Evolutionary conservation across 129 eudicot species (phyloP).

Genomic region (Calendula officinalis): DNA sequence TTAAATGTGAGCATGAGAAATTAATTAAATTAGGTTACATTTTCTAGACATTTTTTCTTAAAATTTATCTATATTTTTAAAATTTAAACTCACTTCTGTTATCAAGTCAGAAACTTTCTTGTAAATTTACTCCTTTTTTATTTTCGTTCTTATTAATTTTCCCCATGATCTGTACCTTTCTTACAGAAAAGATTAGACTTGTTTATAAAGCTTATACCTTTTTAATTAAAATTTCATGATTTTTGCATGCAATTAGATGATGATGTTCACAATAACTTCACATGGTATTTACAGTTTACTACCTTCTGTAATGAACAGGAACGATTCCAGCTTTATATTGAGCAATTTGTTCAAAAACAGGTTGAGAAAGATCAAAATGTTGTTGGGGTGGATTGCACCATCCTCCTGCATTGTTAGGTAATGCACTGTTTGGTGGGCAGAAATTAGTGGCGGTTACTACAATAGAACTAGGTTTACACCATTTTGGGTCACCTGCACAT

Average conservation of each 20-base stretch:
- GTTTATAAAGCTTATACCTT: constrained; percentile 17
- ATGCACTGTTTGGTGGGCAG: constrained; percentile 77
- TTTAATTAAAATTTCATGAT: neutral
- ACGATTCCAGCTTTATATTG: constrained; percentile 68
- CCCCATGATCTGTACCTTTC: too few relatives aligned
- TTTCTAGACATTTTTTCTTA: too few relatives aligned
- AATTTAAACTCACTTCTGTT: too few relatives aligned
- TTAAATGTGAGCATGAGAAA: too few relatives aligned
- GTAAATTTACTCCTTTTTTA: too few relatives aligned
- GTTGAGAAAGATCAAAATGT: constrained; percentile 86
- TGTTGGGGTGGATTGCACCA: constrained; percentile 82
- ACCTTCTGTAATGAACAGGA: constrained; percentile 75
- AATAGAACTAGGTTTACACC: constrained; percentile 60
- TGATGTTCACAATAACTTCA: too few relatives aligned
- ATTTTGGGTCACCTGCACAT: constrained; percentile 50
- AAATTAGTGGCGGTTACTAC: constrained; percentile 78
- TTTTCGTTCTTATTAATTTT: too few relatives aligned
- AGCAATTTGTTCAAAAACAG: constrained; percentile 70
- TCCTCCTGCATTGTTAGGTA: constrained; percentile 66
- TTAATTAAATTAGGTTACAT: too few relatives aligned
- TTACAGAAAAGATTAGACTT: neutral
- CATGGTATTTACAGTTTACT: neutral
- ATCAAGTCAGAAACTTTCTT: too few relatives aligned
- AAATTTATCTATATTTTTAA: too few relatives aligned
- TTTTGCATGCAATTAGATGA: constrained; percentile 10